Base-by-base conservation (phyloP, 306 rosid genomes). In the Cucurbita maxima region DNA sequence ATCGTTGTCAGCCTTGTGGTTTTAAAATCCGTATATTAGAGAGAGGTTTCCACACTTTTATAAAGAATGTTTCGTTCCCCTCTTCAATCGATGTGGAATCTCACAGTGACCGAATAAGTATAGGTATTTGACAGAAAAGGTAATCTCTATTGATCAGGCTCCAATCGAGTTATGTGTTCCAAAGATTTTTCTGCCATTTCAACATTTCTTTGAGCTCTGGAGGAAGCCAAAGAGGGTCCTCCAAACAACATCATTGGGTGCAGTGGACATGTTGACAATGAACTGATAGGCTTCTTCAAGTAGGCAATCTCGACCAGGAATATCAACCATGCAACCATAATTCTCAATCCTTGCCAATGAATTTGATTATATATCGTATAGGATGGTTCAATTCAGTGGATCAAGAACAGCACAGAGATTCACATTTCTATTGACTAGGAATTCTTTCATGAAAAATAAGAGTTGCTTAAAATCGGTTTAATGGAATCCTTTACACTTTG, bases 321-420 rank as follows among this genome's bases (percentile, higher is more conserved):
- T 76, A 76, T 88, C 92, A 51, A 88, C 92, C 90, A 88, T 86
- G 59, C 90, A 86, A 64, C 92, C 92, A 50, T 84, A 86, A 72
- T 88, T 90, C 78, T 86, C 90, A 5, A 84, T 84, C 74, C 87
- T 81, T 9, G 84, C 86, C 70, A n/a, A n/a, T n/a, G 7, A 44
- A 25, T 69, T 69, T 69, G 13, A 15, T 25, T 12, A 18, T n/a
- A 19, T 62, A 16, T 40, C 58, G 8, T 54, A 1, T 62, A 36
- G 14, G 10, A 37, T n/a, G 8, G 70, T 40, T 40, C 51, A 9
- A 38, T 6, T 62, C 50, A 62, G 41, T 13, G 47, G 66, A 59
- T 59, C 10, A 59, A 18, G 37, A 59, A 13, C 16, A 15, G 63
- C 11, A 25, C 63, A 58, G 45, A 60, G 5, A 38, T 15, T 11